A percentile compares a stretch with the other conserved stretches of the same genome.
Conservation (phyloP, 2,329 filamentous ascomycete species). For the Harringtonia aguacate region DNA sequence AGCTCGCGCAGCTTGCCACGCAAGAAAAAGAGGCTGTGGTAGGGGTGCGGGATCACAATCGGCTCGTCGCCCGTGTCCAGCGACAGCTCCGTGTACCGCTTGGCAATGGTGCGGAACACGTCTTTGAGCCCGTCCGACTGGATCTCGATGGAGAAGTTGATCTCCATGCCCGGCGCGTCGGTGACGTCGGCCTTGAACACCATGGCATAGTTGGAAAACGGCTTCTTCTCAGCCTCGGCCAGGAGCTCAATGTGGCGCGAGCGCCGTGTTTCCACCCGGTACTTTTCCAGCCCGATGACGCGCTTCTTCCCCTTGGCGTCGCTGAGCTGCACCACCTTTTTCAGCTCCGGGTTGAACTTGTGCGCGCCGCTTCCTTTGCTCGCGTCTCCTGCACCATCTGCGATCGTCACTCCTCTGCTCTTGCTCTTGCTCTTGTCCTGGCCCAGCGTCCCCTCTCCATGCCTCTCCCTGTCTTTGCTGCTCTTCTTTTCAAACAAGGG, state of each 20-base stretch:
- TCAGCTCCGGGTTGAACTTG: slow-evolving; percentile 2
- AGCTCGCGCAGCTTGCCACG: slow-evolving; percentile 2
- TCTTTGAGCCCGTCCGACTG: slow-evolving; percentile 4
- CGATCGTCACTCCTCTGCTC: not conserved
- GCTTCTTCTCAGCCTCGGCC: slow-evolving; percentile 1
- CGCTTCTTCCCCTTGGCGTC: slow-evolving; percentile 2
- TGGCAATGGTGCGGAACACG: slow-evolving; percentile 2
- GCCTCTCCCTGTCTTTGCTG: not conserved
- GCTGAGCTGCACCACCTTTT: slow-evolving; percentile 5
- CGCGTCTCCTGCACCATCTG: not conserved
- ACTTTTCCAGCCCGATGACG: slow-evolving; percentile 2
- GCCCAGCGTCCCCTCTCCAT: no score
- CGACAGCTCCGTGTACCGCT: slow-evolving; percentile 1
- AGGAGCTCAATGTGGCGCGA: slow-evolving; percentile 1
- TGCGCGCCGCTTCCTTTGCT: not conserved
- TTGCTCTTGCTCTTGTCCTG: no score
- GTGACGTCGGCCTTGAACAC: not conserved
- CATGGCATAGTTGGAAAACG: slow-evolving; percentile 2
- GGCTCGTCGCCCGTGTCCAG: slow-evolving; percentile 3
- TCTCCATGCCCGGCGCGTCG: not conserved
- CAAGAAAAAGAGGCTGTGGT: slow-evolving; percentile 4
- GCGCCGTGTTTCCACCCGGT: slow-evolving; percentile 1
- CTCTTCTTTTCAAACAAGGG: no score
- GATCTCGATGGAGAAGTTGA: slow-evolving; percentile 3
- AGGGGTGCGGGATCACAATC: slow-evolving; percentile 2